These are phyloP conservation scores for Coriolopsis trogii DNA, from an alignment of 1,284 basidiomycete genomes.

Conservation along the genomic window DNA sequence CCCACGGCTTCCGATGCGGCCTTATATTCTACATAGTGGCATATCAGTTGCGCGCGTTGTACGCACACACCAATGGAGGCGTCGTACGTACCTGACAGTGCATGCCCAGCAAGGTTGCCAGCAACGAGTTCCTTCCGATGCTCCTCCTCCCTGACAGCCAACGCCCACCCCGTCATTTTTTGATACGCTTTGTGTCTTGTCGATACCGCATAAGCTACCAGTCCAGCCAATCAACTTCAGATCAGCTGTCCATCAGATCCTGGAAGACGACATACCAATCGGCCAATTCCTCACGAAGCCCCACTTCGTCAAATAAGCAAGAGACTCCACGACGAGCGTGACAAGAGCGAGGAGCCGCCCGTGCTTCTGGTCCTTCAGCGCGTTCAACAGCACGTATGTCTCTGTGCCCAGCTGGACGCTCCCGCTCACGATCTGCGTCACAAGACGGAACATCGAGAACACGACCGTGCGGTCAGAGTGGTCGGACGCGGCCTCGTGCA, in stretches of 20 bases:
- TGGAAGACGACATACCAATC: background rate
- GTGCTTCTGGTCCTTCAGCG: slow-evolving; percentile 63
- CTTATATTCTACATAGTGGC: no score
- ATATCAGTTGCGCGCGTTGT: no score
- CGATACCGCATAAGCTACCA: slow-evolving; percentile 73
- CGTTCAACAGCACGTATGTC: slow-evolving; percentile 59
- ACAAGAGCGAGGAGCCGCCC: slow-evolving; percentile 59
- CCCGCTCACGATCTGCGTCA: slow-evolving; percentile 46
- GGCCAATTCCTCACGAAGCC: slow-evolving; percentile 3
- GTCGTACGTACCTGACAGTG: no score
- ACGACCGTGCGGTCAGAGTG: slow-evolving; percentile 42
- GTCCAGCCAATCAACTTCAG: background rate
- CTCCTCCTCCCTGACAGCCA: slow-evolving; percentile 46
- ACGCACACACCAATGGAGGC: no score
- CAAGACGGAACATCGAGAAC: slow-evolving; percentile 57
- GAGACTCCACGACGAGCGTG: slow-evolving; percentile 41
- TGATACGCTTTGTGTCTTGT: slow-evolving; percentile 64
- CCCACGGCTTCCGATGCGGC: no score
- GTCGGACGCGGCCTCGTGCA: slow-evolving; percentile 39
- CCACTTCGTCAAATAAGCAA: slow-evolving; percentile 19
- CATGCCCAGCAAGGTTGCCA: slow-evolving; percentile 58
- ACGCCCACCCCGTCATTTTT: slow-evolving; percentile 63
- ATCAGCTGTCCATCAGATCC: background rate
- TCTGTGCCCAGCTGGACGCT: slow-evolving; percentile 59
- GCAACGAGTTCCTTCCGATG: slow-evolving; percentile 79